Percentiles rank a stretch among this genome's conserved stretches.
Evolutionary conservation across 768 basidiomycete species (phyloP).

Genomic region (Clavulina sp.): DNA sequence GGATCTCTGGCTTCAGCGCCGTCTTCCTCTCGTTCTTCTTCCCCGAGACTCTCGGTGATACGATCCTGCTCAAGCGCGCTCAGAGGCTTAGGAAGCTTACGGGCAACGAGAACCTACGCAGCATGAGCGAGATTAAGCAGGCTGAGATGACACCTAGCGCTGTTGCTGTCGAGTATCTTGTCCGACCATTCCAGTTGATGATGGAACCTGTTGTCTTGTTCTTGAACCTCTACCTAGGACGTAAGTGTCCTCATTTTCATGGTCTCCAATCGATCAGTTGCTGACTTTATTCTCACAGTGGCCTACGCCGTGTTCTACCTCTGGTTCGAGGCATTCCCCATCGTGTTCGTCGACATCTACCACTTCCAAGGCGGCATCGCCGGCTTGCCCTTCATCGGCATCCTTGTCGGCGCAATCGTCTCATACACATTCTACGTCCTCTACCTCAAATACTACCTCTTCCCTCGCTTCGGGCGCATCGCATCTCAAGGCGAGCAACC

Average conservation of each 20-base stretch:
- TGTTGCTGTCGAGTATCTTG: constrained; percentile 14
- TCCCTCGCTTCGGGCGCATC: constrained; percentile 16
- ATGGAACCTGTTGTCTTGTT: constrained; percentile 19
- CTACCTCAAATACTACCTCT: constrained; percentile 14
- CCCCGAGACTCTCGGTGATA: constrained; percentile 21
- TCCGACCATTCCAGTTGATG: constrained; percentile 16
- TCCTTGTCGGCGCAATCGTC: constrained; percentile 13
- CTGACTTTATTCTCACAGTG: too few relatives aligned
- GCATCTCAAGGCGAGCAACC: too few relatives aligned
- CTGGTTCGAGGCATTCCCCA: constrained; percentile 18
- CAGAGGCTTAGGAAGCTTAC: constrained; percentile 21
- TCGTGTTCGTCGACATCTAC: constrained; percentile 17
- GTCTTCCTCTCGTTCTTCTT: constrained; percentile 18
- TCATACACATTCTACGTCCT: constrained; percentile 11
- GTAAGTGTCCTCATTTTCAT: not conserved
- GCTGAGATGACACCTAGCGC: constrained; percentile 11
- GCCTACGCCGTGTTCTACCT: constrained; percentile 14
- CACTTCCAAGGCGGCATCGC: constrained; percentile 12
- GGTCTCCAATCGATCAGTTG: not conserved
- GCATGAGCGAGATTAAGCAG: constrained; percentile 17
- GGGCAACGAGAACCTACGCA: constrained; percentile 18
- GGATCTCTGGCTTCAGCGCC: constrained; percentile 17
- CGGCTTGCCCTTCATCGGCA: constrained; percentile 15
- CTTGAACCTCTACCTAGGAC: constrained; percentile 17
- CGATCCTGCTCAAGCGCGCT: constrained; percentile 22